Evolutionary conservation across 2,329 filamentous ascomycete genomes (phyloP).

Genomic region (Epichloe brachyelytri): DNA sequence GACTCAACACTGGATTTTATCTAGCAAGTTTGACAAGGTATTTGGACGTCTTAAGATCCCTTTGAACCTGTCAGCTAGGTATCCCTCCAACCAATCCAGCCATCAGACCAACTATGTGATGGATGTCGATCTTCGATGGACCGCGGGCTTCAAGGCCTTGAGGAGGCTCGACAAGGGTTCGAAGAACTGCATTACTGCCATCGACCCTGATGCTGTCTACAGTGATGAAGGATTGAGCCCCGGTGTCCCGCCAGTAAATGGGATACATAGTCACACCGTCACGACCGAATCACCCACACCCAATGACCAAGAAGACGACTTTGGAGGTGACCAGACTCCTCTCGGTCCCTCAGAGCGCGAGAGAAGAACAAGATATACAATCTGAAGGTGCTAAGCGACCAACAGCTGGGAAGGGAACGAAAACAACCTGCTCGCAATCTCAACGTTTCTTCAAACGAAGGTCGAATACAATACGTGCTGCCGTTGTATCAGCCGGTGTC

Average conservation of each 20-base stretch:
- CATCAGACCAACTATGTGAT: conserved; percentile 31
- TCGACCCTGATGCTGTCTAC: conserved; percentile 21
- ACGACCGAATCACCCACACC: conserved; percentile 18
- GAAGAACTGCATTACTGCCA: conserved; percentile 30
- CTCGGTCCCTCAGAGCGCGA: conserved; percentile 35
- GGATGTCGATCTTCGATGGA: conserved; percentile 36
- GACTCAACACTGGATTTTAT: conserved; percentile 25
- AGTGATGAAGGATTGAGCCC: conserved; percentile 13
- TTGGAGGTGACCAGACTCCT: conserved; percentile 38
- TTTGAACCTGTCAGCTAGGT: conserved; percentile 15
- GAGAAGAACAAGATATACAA: conserved; percentile 42
- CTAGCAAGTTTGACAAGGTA: conserved; percentile 27
- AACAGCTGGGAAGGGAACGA: conserved; percentile 39
- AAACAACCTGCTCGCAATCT: conserved; percentile 23
- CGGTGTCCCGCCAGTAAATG: conserved; percentile 9
- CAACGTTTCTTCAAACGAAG: conserved; percentile 20
- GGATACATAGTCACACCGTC: conserved; percentile 8
- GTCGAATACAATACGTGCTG: conserved; percentile 32
- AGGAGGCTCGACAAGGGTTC: conserved; percentile 26
- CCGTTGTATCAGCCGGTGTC: conserved; percentile 30
- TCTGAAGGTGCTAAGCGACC: conserved; percentile 44
- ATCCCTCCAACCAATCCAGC: conserved; percentile 12
- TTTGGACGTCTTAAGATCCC: conserved; percentile 28
- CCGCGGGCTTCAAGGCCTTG: conserved; percentile 25
- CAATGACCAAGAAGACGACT: conserved; percentile 31